These are phyloP conservation scores for Neurospora sublineolata DNA, from an alignment of 495 filamentous ascomycete genomes.

Conservation along the genomic window DNA sequence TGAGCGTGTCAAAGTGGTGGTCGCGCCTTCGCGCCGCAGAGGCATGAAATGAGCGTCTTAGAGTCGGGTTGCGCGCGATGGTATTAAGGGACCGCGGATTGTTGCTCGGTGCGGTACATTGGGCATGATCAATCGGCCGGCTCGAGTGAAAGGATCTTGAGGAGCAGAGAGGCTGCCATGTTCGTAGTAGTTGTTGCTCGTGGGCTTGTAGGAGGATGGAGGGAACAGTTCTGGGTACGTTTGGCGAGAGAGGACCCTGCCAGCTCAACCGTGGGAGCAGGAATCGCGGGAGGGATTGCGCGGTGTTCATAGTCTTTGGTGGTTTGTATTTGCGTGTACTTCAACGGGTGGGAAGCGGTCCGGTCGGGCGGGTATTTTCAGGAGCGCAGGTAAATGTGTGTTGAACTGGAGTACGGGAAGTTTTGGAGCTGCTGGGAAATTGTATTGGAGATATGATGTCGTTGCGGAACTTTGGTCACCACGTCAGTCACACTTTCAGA, in stretches of 20 bases:
- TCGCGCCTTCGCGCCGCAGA: conserved; percentile 51
- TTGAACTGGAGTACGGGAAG: neutral
- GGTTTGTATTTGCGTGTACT: neutral
- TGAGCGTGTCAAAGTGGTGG: conserved; percentile 97
- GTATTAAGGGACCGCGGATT: neutral
- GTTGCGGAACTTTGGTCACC: conserved; percentile 78
- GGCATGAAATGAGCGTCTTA: conserved; percentile 55
- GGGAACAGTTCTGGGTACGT: neutral
- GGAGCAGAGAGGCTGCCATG: conserved; percentile 1
- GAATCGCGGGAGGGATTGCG: conserved; percentile 35
- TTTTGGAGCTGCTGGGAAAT: neutral
- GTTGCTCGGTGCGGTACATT: neutral
- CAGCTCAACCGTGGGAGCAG: conserved; percentile 45
- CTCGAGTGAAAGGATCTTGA: conserved; percentile 5
- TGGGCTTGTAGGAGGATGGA: neutral
- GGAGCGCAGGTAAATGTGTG: neutral
- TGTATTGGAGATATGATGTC: conserved; percentile 68
- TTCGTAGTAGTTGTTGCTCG: neutral
- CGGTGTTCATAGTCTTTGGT: conserved; percentile 14
- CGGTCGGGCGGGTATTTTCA: neutral
- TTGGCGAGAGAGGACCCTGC: conserved; percentile 18
- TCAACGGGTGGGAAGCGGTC: neutral
- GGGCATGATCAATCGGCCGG: neutral
- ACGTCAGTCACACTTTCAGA: neutral
- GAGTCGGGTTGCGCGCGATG: conserved; percentile 14